Evolutionary conservation across 2,329 filamentous ascomycete species (phyloP).

Genomic region (Aureobasidium sp.): DNA sequence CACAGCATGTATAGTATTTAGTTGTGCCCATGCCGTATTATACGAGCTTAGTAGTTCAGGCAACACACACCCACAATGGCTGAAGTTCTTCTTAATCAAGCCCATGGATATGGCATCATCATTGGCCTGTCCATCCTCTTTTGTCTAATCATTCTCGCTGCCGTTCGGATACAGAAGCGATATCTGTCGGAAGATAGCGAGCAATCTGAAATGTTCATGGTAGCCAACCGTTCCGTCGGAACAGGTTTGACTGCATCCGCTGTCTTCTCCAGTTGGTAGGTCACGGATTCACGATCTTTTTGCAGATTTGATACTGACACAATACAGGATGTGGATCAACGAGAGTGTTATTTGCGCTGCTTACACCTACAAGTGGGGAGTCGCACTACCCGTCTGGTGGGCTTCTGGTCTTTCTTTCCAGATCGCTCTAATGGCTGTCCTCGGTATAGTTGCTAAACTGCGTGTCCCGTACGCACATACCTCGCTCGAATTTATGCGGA

Average conservation of each 20-base stretch:
- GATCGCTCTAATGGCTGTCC: conserved; percentile 44
- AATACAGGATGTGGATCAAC: conserved; percentile 37
- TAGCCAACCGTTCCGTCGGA: conserved; percentile 26
- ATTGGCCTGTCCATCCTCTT: conserved; percentile 44
- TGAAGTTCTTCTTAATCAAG: conserved; percentile 28
- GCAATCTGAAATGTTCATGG: conserved; percentile 42
- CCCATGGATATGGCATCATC: conserved; percentile 41
- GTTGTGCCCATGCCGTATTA: not conserved
- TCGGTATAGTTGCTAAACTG: conserved; percentile 45
- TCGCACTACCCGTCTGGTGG: conserved; percentile 30
- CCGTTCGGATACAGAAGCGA: conserved; percentile 40
- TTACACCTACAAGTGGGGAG: conserved; percentile 29
- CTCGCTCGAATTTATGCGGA: conserved; percentile 44
- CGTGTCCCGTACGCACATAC: conserved; percentile 47
- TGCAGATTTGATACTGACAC: not conserved
- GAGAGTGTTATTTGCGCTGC: conserved; percentile 34
- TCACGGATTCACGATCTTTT: not conserved
- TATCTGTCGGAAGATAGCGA: conserved; percentile 38
- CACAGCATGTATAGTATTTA: not conserved
- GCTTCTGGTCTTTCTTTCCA: conserved; percentile 38
- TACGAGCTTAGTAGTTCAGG: not conserved
- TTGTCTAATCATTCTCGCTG: conserved; percentile 40
- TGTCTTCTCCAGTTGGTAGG: conserved; percentile 28
- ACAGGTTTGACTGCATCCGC: conserved; percentile 27
- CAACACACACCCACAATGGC: conserved; percentile 18